Evolutionary conservation across 2,329 filamentous ascomycete species (phyloP), one percentile per base, ranked within the genome.

Genomic region (Cytospora chrysosperma): DNA sequence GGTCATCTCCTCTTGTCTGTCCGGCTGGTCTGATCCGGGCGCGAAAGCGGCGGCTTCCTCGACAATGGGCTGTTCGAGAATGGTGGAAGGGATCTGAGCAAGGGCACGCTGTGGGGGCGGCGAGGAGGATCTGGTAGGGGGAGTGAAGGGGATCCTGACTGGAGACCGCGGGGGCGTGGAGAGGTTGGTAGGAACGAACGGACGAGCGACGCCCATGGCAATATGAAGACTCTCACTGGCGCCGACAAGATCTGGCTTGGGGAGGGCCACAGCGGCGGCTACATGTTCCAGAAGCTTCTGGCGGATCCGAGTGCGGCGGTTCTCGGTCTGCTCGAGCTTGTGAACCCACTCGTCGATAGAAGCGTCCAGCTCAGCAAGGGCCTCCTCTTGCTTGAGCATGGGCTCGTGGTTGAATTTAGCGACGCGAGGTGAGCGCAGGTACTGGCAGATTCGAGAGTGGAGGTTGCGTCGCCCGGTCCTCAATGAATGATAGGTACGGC

Each of bases 271-370:
- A 2, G 90, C 88, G 19, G 89, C 91, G 54, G 91, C 90, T 59
- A 93, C 87, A 71, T 94, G 91, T 75, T 94, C 90, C 4, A 94
- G 82, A 15, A 94, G 79, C 79, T 93, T 94, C 73, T 93, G 90
- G 43, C 90, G 85, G 52, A 94, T 86, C 8, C 89, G 83, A 19
- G 87, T 88, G 49, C 90, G 86, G 70, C 91, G 82, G 72, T 93
- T 92, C 74, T 94, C 91, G 12, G 90, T 89, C 67, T 89, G 84
- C 71, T 93, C 91, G n/a, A 93, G 83, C 77, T 93, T 93, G 69
- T 78, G 81, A 56, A 91, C 86, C 88, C 91, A 93, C 72, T 92
- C 89, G 70, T 93, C 91, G 67, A 94, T 93, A 3, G 88, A 90
- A 19, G 82, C 78, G 71, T 94, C 90, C 8, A 94, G 83, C 73